phyloP scores from a whole-genome alignment of 1,284 basidiomycete species.

The Microbotryum scabiosae region DNA sequence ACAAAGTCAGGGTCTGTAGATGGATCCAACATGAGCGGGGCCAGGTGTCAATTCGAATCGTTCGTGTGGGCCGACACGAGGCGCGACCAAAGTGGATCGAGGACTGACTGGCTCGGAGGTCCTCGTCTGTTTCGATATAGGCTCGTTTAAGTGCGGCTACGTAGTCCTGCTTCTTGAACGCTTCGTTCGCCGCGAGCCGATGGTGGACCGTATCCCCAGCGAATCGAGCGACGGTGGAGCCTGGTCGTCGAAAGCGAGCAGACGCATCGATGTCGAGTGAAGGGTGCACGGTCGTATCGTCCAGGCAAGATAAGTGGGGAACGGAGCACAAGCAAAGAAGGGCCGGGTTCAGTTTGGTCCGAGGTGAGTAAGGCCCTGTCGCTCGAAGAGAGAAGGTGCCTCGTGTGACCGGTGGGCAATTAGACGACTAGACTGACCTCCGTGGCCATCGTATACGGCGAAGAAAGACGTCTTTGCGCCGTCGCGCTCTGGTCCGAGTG shows the following conservation, averaged over 20 bases:
- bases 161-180: constrained; percentile 64
- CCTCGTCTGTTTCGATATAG: constrained; percentile 91
- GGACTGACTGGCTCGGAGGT: constrained; percentile 68
- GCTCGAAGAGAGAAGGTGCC: too few species aligned
- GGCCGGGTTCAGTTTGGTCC: too few species aligned
- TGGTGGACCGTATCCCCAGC: constrained; percentile 83
- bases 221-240: constrained; percentile 79
- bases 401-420: too few species aligned
- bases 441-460: constrained; percentile 97
- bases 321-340: not conserved
- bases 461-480: constrained; percentile 65
- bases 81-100: not conserved
- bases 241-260: constrained; percentile 43
- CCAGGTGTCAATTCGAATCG: not conserved
- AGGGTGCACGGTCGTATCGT: not conserved
- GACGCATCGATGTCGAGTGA: not conserved
- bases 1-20: constrained; percentile 68
- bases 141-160: constrained; percentile 72
- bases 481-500: constrained; percentile 49
- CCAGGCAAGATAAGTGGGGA: not conserved
- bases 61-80: not conserved
- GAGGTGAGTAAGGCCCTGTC: too few species aligned
- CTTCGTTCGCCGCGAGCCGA: constrained; percentile 62
- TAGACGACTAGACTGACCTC: constrained; percentile 55
- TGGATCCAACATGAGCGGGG: not conserved